Percentiles rank a stretch among this genome's conserved stretches.
These are phyloP conservation scores for Calonectria pseudoturangicola DNA, from an alignment of 2,329 filamentous ascomycete genomes.

Conservation along the genomic window DNA sequence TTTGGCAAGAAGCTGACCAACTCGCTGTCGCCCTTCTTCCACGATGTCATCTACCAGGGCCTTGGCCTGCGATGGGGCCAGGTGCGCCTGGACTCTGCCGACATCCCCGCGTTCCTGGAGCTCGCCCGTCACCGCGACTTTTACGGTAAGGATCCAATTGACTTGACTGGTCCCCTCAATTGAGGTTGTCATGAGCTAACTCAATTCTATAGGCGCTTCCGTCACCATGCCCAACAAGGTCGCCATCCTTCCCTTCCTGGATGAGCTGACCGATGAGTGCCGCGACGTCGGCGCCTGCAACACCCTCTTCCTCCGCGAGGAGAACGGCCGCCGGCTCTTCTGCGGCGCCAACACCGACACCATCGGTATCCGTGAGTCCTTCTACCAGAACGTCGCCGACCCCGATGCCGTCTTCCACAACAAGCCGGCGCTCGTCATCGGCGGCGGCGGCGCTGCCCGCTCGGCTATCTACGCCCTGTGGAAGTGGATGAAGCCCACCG, in stretches of 20 bases:
- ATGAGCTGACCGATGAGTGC: conserved; percentile 83
- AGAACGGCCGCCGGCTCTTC: conserved; percentile 69
- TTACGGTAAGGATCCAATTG: conserved; percentile 68
- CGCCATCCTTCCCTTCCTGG: conserved; percentile 82
- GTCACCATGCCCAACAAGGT: conserved; percentile 93
- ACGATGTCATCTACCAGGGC: conserved; percentile 71
- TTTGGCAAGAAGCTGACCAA: conserved; percentile 75
- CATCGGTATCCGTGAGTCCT: conserved; percentile 84
- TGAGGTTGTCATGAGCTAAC: not conserved
- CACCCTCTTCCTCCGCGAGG: conserved; percentile 80
- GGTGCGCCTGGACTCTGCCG: conserved; percentile 70
- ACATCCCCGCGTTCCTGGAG: conserved; percentile 68
- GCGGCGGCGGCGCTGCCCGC: conserved; percentile 86
- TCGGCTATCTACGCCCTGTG: conserved; percentile 85
- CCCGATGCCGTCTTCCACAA: conserved; percentile 70
- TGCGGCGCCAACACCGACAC: conserved; percentile 90
- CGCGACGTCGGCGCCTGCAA: conserved; percentile 86
- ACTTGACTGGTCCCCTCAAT: no score
- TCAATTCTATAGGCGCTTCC: conserved; percentile 71
- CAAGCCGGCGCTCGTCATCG: conserved; percentile 82
- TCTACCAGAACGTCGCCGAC: conserved; percentile 72
- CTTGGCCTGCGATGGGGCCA: conserved; percentile 72
- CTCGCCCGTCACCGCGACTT: conserved; percentile 75
- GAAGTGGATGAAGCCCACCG: conserved; percentile 79
- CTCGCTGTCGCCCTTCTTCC: conserved; percentile 73